phyloP scores from a whole-genome alignment of 495 filamentous ascomycete species.

The Annulohypoxylon bovei region DNA sequence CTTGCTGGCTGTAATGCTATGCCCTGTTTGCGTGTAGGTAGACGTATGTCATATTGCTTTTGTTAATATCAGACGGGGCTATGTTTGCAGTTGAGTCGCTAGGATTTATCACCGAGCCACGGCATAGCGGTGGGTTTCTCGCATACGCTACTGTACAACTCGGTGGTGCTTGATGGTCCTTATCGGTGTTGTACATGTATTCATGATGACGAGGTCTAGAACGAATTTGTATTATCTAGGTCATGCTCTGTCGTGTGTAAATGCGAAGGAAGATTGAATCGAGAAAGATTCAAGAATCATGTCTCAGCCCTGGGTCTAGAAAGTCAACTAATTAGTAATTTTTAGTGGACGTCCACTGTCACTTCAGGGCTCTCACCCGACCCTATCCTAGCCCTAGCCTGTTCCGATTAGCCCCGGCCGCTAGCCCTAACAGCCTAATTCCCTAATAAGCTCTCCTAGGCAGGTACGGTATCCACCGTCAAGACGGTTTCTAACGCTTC shows the following conservation, averaged over 20 bases:
- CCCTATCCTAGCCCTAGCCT: background rate
- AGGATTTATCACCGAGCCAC: constrained; percentile 19
- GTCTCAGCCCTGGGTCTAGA: background rate
- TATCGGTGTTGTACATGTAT: constrained; percentile 21
- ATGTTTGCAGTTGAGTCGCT: constrained; percentile 15
- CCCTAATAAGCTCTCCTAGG: constrained; percentile 9
- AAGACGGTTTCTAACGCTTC: constrained; percentile 10
- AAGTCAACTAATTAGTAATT: background rate
- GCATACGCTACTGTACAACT: constrained; percentile 28
- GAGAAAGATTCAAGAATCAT: background rate
- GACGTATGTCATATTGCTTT: constrained; percentile 3
- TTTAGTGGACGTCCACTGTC: background rate
- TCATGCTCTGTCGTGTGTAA: background rate
- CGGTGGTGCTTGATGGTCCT: constrained; percentile 20
- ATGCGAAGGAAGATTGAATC: constrained; percentile 1
- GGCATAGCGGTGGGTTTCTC: constrained; percentile 5
- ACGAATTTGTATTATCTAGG: background rate
- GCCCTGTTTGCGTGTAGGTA: background rate
- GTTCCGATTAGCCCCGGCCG: constrained; percentile 18
- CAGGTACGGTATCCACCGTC: constrained; percentile 22
- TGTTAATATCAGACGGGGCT: constrained; percentile 22
- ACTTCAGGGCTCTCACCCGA: background rate
- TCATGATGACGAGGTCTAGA: constrained; percentile 10
- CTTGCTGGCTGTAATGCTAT: background rate
- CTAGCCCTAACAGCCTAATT: constrained; percentile 5